Evolutionary conservation across 768 basidiomycete species (phyloP), one percentile per base, ranked within the genome.

Genomic region (Holtermanniella nyarrowii): DNA sequence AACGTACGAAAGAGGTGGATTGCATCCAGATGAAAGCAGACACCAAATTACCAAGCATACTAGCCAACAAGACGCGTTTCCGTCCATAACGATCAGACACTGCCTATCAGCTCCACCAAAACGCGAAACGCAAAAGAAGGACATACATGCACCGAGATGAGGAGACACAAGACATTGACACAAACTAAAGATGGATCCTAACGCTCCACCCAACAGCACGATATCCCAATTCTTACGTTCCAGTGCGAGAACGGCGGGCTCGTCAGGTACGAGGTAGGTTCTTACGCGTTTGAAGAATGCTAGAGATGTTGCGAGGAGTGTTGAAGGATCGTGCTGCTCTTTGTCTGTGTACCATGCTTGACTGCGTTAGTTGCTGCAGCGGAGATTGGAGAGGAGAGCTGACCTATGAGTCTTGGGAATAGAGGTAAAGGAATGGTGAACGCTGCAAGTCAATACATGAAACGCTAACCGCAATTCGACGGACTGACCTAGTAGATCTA

Each of bases 371-470:
- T 21, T 25, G n/a, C 16, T 5, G 21, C 20, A 57, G 43, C 3
- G 55, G 51, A 13, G 53, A 45, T 3, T 46, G 55, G 39, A 50
- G 44, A 14, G 42, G 43, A 45, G n/a, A 26, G 44, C 21, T 23
- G 42, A 24, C 43, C 84, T 41, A 95, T 90, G 46, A 97, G 76
- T n/a, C 91, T 81, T n/a, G 93, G 93, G 72, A 96, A 96, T 25
- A 96, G 79, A 20, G 93, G 93, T n/a, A 96, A 77, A 10, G 89
- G 90, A 43, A 93, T 86, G 21, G 88, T 95, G 72, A 91, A 93
- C 12, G 88, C 87, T 78, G 77, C 74, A 27, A n/a, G n/a, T n/a
- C n/a, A n/a, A n/a, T n/a, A n/a, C n/a, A n/a, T n/a, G n/a, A n/a
- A n/a, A n/a, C n/a, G n/a, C n/a, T n/a, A n/a, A n/a, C n/a, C n/a